Conservation (phyloP, 768 basidiomycete genomes). For the Mycena rosella region DNA sequence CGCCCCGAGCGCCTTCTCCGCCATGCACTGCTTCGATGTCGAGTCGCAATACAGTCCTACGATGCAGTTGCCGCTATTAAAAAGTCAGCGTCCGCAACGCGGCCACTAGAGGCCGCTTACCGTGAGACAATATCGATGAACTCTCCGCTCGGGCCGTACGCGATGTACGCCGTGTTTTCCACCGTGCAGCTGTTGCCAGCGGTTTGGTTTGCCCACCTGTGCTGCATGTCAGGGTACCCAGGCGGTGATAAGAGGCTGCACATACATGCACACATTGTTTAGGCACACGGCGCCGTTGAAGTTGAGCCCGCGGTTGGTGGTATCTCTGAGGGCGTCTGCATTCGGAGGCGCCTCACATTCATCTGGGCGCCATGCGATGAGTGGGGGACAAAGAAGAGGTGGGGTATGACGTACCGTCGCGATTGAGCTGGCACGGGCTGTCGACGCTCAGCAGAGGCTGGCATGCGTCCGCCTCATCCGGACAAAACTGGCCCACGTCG, state of each 20-base stretch:
- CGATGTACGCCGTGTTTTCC: constrained; percentile 86
- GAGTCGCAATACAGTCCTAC: constrained; percentile 85
- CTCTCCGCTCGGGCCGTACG: constrained; percentile 69
- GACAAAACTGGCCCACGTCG: constrained; percentile 76
- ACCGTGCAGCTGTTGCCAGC: constrained; percentile 71
- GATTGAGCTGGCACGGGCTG: constrained; percentile 85
- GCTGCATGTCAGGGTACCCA: constrained; percentile 1
- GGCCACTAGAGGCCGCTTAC: constrained; percentile 51
- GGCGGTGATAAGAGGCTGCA: constrained; percentile 25
- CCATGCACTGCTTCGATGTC: constrained; percentile 65
- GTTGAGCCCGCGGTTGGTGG: constrained; percentile 75
- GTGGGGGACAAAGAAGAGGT: constrained; percentile 6
- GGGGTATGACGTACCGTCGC: constrained; percentile 71
- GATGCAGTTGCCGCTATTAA: constrained; percentile 75
- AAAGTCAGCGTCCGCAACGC: not conserved
- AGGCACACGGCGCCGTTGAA: constrained; percentile 88
- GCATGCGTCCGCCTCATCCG: constrained; percentile 85
- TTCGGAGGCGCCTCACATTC: constrained; percentile 82
- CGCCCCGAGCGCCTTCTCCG: constrained; percentile 67
- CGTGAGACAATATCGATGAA: constrained; percentile 87
- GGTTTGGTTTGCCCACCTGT: constrained; percentile 85
- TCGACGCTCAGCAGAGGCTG: constrained; percentile 69
- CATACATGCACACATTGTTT: constrained; percentile 86
- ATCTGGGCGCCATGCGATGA: constrained; percentile 59
- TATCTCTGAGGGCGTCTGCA: constrained; percentile 72